Base-by-base conservation (phyloP, 2,329 filamentous ascomycete genomes). In the Capronia coronata region DNA sequence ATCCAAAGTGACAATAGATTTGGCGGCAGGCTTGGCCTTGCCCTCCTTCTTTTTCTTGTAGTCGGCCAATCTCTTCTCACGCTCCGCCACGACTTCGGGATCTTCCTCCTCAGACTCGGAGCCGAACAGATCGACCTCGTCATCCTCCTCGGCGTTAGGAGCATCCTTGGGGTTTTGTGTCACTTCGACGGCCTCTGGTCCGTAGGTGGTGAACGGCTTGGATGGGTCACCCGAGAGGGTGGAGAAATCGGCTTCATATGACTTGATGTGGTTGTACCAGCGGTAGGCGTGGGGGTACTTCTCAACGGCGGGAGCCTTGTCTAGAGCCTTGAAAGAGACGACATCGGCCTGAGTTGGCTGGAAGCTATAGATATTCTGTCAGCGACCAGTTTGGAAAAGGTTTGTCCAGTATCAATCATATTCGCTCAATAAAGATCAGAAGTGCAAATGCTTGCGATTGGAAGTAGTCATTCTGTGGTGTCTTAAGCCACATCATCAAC, bases 221-320 rank as follows among this genome's bases (percentile, higher is more conserved):
- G 86, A 85, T 63, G 90, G 81, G 75, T 97, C 91, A 71, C 93
- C 93, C 52, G 88, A 80, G 45, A 98, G 86, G 59, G 83, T 86
- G 65, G 85, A 78, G 77, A 97, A 97, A 73, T 97, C 91, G 62
- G 85, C 79, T 79, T 94, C 84, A 77, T 87, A 95, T 64, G 86
- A 86, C 71, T 86, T 82, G 68, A 96, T 87, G 82, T 98, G 91
- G 82, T 94, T 95, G 83, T 95, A 96, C 93, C 93, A 98, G 73
- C 93, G 86, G 68, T 87, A 88, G 67, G 86, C 89, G 76, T 95
- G 79, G 66, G 91, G 89, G 83, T 86, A 95, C 78, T 94, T 94
- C 71, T 78, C 77, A 65, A 85, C 80, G 62, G 85, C 82, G 64
- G 93, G 93, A 54, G 81, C 73, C 63, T 77, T 73, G 67, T 78